phyloP scores from a whole-genome alignment of 768 basidiomycete genomes.

The Rhizopogon vesiculosus region DNA sequence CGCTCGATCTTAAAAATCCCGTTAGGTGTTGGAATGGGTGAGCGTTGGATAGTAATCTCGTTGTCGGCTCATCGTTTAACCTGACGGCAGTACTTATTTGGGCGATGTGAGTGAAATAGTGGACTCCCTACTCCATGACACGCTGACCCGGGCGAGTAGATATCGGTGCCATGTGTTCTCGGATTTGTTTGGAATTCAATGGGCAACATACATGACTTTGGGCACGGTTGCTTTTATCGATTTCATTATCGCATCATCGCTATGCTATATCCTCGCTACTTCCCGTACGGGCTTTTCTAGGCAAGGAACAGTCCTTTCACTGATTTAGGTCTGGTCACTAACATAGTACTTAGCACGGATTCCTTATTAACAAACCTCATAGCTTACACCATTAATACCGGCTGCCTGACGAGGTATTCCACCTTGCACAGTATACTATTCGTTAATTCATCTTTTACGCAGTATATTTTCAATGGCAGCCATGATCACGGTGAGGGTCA shows the following conservation, averaged over 20 bases:
- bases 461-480: neutral
- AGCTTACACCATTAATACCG: neutral
- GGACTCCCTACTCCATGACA: neutral
- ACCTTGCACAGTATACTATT: too few relatives aligned
- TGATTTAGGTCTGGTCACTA: neutral
- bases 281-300: neutral
- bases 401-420: constrained; percentile 1
- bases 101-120: neutral
- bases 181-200: neutral
- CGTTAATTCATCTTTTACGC: neutral
- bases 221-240: neutral
- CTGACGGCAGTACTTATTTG: neutral
- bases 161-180: rapidly evolving
- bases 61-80: neutral
- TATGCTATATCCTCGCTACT: constrained; percentile 1
- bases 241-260: neutral
- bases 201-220: neutral
- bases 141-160: neutral
- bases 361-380: neutral
- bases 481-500: neutral
- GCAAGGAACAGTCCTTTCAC: neutral
- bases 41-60: neutral
- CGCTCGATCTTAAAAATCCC: neutral
- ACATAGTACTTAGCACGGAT: neutral
- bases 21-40: neutral